Conservation (phyloP, 805 yeast genomes). For the Monosporozyma aquatica region DNA sequence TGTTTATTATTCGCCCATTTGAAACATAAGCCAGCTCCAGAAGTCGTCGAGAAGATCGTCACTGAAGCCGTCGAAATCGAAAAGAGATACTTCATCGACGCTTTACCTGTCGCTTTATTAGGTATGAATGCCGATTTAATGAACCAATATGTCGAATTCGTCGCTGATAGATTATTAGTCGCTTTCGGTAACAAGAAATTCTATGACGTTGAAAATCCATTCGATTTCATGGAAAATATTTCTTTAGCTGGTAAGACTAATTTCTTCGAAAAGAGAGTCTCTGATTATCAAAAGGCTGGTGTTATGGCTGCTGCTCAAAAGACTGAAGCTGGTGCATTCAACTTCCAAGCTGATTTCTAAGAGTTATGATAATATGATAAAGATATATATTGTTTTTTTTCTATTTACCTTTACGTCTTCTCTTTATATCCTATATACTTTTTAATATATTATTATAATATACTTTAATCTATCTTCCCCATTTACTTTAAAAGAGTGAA, state of each 20-base stretch:
- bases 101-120: constrained; percentile 82
- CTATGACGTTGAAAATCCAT: constrained; percentile 85
- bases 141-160: constrained; percentile 97
- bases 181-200: constrained; percentile 86
- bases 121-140: constrained; percentile 92
- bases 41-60: constrained; percentile 74
- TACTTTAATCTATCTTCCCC: not conserved
- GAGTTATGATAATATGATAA: no score
- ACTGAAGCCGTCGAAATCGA: constrained; percentile 94
- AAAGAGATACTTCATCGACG: constrained; percentile 89
- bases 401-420: no score
- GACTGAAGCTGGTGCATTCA: constrained; percentile 50
- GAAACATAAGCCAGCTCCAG: constrained; percentile 75
- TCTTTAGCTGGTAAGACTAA: constrained; percentile 98
- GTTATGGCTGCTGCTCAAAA: constrained; percentile 76
- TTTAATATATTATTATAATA: not conserved
- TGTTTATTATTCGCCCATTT: constrained; percentile 90
- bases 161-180: constrained; percentile 88
- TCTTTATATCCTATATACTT: not conserved
- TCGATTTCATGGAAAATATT: constrained; percentile 98
- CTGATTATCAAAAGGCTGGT: constrained; percentile 98
- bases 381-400: no score
- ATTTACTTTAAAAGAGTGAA: no score
- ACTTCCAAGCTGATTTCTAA: constrained; percentile 91
- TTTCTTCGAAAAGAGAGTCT: constrained; percentile 97